A percentile compares a stretch with the other conserved stretches of the same genome.
Evolutionary conservation across 192 early-diverging fungal genomes (phyloP).

Genomic region (Powellomyces hirtus): DNA sequence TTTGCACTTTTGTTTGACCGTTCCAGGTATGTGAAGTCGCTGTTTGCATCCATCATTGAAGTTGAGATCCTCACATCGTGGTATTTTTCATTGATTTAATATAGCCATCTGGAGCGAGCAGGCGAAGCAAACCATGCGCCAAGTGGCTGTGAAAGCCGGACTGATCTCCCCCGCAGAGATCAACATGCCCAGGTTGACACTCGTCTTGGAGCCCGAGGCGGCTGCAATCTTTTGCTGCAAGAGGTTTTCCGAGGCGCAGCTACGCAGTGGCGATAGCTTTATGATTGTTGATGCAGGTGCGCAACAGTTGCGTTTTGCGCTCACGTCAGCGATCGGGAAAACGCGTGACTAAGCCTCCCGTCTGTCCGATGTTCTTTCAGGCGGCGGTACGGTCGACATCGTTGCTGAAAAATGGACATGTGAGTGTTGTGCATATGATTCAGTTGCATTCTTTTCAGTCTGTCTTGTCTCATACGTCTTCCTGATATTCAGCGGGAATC

Average conservation of each 20-base stretch:
- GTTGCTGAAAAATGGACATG: background rate
- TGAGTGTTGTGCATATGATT: background rate
- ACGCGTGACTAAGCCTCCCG: too few species aligned
- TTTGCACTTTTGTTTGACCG: slow-evolving; percentile 3
- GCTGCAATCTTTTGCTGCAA: slow-evolving; percentile 21
- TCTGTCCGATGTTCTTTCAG: too few species aligned
- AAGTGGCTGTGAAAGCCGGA: slow-evolving; percentile 11
- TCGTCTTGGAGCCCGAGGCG: slow-evolving; percentile 30
- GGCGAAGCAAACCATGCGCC: slow-evolving; percentile 12
- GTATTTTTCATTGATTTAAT: background rate
- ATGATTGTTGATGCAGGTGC: slow-evolving; percentile 31
- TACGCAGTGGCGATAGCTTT: slow-evolving; percentile 16
- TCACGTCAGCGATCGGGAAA: too few species aligned
- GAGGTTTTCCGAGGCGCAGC: background rate
- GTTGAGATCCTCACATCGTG: background rate
- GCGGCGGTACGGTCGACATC: slow-evolving; percentile 26
- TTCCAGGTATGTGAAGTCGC: slow-evolving; percentile 22
- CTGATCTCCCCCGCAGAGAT: slow-evolving; percentile 4
- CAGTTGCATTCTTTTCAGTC: background rate
- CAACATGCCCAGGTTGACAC: slow-evolving; percentile 1
- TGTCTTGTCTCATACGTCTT: too few species aligned
- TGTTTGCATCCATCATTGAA: too few species aligned
- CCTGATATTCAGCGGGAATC: background rate
- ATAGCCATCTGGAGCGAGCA: slow-evolving; percentile 27
- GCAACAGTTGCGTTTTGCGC: too few species aligned